phyloP scores from a whole-genome alignment of 257 asterid genomes.

The Primulina huaijiensis region DNA sequence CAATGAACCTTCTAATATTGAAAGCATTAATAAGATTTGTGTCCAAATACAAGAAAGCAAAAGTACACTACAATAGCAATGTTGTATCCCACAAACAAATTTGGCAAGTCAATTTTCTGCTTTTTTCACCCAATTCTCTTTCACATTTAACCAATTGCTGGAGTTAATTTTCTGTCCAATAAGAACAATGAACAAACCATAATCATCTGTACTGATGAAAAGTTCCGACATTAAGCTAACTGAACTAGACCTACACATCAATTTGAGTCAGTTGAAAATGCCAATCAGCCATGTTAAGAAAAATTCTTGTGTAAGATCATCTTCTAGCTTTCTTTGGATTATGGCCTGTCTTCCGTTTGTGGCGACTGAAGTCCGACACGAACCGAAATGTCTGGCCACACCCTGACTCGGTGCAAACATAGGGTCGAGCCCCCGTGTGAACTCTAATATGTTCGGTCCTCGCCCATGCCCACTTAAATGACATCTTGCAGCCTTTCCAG shows the following conservation, averaged over 20 bases:
- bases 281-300: slow-evolving; percentile 29
- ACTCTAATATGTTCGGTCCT: slow-evolving; percentile 94
- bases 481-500: slow-evolving; percentile 99
- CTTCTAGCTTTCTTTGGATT: slow-evolving; percentile 62
- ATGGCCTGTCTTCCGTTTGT: slow-evolving; percentile 98
- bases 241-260: slow-evolving; percentile 41
- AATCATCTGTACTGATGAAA: slow-evolving; percentile 36
- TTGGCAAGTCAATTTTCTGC: slow-evolving; percentile 28
- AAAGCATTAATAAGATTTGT: too few relatives aligned
- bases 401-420: slow-evolving; percentile 71
- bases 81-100: slow-evolving; percentile 6
- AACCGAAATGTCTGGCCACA: slow-evolving; percentile 96
- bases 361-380: slow-evolving; percentile 98
- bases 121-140: slow-evolving; percentile 8
- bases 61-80: too few relatives aligned
- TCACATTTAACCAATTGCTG: slow-evolving; percentile 38
- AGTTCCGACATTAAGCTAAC: slow-evolving; percentile 38
- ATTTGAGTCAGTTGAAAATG: slow-evolving; percentile 31
- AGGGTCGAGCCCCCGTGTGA: slow-evolving; percentile 97
- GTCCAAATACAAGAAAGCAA: too few relatives aligned
- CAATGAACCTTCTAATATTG: too few relatives aligned
- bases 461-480: slow-evolving; percentile 99
- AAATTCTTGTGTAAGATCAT: slow-evolving; percentile 15
- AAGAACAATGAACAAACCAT: slow-evolving; percentile 31
- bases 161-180: slow-evolving; percentile 38